Percentiles rank a stretch among this genome's conserved stretches.
Conservation (phyloP, 108 stramenopile genomes). For the Cafeteria roenbergensis region DNA sequence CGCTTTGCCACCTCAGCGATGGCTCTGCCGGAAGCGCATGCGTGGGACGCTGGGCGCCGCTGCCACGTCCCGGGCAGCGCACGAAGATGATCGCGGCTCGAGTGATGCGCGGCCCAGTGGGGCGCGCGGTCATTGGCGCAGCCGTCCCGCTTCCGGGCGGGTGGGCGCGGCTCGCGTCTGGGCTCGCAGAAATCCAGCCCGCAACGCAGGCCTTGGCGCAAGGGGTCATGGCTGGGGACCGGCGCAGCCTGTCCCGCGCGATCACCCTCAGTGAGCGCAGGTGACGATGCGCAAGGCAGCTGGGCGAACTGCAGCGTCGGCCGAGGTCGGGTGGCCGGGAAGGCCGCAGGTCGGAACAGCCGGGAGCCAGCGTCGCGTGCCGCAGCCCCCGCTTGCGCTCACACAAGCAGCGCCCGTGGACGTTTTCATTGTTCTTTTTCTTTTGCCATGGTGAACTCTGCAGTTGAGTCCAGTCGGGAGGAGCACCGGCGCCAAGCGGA, state of each 20-base stretch:
- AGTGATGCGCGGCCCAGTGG: too few species aligned
- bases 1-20: too few species aligned
- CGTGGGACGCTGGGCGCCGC: too few species aligned
- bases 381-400: not conserved
- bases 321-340: too few species aligned
- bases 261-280: constrained; percentile 35
- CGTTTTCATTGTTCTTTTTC: not conserved
- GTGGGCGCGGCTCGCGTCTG: not conserved
- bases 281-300: too few species aligned
- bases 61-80: too few species aligned
- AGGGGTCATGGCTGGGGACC: constrained; percentile 20
- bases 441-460: not conserved
- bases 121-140: too few species aligned
- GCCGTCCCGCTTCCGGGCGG: too few species aligned
- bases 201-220: constrained; percentile 13
- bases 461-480: not conserved
- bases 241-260: constrained; percentile 13
- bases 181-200: not conserved
- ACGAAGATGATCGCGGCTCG: too few species aligned
- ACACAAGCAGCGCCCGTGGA: not conserved
- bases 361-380: not conserved
- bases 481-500: constrained; percentile 13
- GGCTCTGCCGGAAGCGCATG: too few species aligned
- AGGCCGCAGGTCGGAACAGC: constrained; percentile 7
- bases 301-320: too few species aligned